Base-by-base conservation (phyloP, 192 early-diverging fungal species). In the Phycomyces nitens region DNA sequence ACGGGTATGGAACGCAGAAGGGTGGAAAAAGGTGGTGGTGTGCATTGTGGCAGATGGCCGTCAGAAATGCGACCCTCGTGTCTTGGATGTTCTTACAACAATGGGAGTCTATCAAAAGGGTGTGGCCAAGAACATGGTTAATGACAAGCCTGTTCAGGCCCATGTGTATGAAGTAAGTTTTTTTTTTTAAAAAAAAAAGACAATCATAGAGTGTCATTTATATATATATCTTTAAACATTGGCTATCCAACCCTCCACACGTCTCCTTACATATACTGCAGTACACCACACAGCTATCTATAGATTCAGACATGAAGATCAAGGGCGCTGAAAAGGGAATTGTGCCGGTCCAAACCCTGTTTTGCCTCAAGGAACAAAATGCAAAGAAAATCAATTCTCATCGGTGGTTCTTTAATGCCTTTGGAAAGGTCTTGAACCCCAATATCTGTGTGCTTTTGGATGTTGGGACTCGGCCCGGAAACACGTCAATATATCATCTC, bases 391-490 rank as follows among this genome's bases (percentile, higher is more conserved):
- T 97, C 84, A 97, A 97, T 78, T 92, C 90, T 21, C 95, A 97
- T 70, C 84, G 94, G 58, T 97, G 95, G 95, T 97, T 97, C 82
- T 97, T 97, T 75, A 94, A 94, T 69, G 94, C 94, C 21, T 94
- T 97, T 70, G 86, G 90, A 5, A 74, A 80, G 15, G 70, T 92
- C 15, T 70, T 97, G 64, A 74, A 88, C 23, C 95, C 95, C 43
- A 91, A 93, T 56, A 86, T 97, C 22, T 96, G 94, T 66, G 84
- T 97, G 47, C 78, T 97, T 11, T 80, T 97, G 26, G 95, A 97
- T 73, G 95, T 96, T 29, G 95, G 95, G 12, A 97, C 95, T 56
- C 87, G 91, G 59, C 93, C 94, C 14, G 83, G 84, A 15, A 79
- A 82, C 60, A 88, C 87, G 8, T 87, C 90, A 1, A 83, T 97